Evolutionary conservation across 2,329 filamentous ascomycete genomes (phyloP), one percentile per base, ranked within the genome.

Genomic region (Fusarium piperis): DNA sequence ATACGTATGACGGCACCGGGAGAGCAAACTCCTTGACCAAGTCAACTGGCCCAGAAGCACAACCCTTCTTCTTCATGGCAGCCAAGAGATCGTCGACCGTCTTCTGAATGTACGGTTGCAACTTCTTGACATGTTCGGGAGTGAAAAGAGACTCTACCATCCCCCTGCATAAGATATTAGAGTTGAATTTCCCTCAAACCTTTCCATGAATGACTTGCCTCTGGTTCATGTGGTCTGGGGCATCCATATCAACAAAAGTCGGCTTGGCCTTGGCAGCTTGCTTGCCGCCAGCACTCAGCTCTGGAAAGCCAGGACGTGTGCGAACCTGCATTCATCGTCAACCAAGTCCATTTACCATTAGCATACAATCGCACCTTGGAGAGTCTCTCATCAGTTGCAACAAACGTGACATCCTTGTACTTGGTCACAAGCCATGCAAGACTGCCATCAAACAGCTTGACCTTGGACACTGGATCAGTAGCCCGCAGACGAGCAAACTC

Each of bases 221-320:
- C 64, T 87, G 83, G 15, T 78, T 74, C 80, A 83, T 85, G 63
- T 87, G 85, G 3, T 81, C 80, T 0, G 85, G 85, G 5, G 83
- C 74, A 65, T 87, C 84, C 83, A 87, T 86, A 70, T 87, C 84
- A 6, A 87, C 85, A 70, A 87, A 87, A 0, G 84, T 87, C 1
- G 85, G 83, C 62, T 82, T 84, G 38, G 81, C 83, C 68, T 85
- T 84, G n/a, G 81, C 84, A 9, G 85, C 85, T 38, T 79, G 77
- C 66, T 84, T 86, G 9, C 84, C 85, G 13, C 85, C 83, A 11
- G 82, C 80, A 58, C 78, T 81, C 57, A 87, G 79, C 67, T 87
- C 85, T 0, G 85, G 85, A 59, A 87, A 86, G 0, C 85, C 85
- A 2, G 81, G 78, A 1, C 83, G 76, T 16, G 73, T 80, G 7